Base-by-base conservation (phyloP, 768 basidiomycete genomes). In the Paxillus rubicundulus region DNA sequence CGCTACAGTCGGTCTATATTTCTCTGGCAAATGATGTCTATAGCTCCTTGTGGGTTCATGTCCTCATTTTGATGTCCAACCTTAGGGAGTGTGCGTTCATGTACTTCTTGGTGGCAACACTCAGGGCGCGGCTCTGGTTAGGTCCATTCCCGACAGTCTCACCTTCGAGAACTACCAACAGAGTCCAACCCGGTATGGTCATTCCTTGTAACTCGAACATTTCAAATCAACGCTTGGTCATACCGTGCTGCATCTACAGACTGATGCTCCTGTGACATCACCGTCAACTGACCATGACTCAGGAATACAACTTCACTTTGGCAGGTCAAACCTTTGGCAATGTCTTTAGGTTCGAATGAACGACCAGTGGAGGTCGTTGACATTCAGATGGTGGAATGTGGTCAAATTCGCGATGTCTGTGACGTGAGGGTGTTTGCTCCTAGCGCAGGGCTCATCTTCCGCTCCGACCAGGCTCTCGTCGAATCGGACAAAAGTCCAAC, bases 91-190 rank as follows among this genome's bases (percentile, higher is more conserved):
- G 90, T 24, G 79, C 80, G 81, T 89, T 6, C 69, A 77, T 12
- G 68, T 91, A n/a, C 81, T 89, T 46, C 74, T 92, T 1, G 89
- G 90, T 24, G 89, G 89, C 42, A 92, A 91, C 68, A 84, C 86
- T 0, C 90, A 92, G 63, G 90, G 73, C 3, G 85, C 74, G 6
- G 67, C 69, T 4, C 66, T 82, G 54, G 82, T 82, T 9, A 70
- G 72, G 40, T 74, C 70, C 32, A 77, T 83, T 9, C 64, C 77
- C 0, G 75, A 82, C 44, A 73, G 74, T 18, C 58, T 69, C 9
- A 76, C 77, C 20, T 68, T 87, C 21, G 71, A 78, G 43, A 89
- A 88, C 49, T 52, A 62, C 1, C 50, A 58, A 60, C 59, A 5
- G 54, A 61, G 3, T 58, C 65, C 3, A 78, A 78, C 57, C 76